Percentiles rank a stretch among this genome's conserved stretches.
phyloP scores from a whole-genome alignment of 257 asterid genomes.

The Solanum microdontum region DNA sequence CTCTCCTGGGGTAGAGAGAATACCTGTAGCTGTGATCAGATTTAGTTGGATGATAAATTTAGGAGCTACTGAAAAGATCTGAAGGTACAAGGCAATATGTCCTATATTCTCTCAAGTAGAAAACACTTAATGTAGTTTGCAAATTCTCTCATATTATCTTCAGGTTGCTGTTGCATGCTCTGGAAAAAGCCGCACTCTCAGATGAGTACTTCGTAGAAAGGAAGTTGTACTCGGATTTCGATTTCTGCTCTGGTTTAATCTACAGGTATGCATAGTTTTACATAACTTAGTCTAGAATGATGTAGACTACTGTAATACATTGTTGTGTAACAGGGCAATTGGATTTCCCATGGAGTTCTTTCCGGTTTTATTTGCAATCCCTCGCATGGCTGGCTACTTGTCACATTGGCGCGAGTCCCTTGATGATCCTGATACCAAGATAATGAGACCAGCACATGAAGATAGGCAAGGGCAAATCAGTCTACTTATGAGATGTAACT shows the following conservation, averaged over 20 bases:
- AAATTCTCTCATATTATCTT: background rate
- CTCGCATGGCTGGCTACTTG: constrained; percentile 94
- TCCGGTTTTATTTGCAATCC: constrained; percentile 84
- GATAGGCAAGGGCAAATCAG: constrained; percentile 1
- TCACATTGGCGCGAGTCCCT: constrained; percentile 96
- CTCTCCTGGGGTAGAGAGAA: too few species aligned
- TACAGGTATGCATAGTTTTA: constrained; percentile 39
- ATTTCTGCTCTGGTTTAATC: constrained; percentile 90
- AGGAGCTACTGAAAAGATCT: too few species aligned
- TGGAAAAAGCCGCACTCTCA: constrained; percentile 88
- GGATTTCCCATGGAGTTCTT: constrained; percentile 95
- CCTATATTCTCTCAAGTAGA: too few species aligned
- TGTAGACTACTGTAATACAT: background rate
- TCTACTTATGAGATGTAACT: too few species aligned
- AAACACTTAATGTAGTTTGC: too few species aligned
- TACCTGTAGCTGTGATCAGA: too few species aligned
- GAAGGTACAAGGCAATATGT: too few species aligned
- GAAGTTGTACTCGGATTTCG: constrained; percentile 90
- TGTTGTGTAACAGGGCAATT: constrained; percentile 54
- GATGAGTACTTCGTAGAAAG: constrained; percentile 92
- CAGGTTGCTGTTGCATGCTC: constrained; percentile 81
- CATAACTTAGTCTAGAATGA: background rate
- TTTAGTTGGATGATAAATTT: too few species aligned
- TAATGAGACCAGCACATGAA: constrained; percentile 87
- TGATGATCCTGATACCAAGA: constrained; percentile 87